Conservation (phyloP, 345 rosid genomes). For the Murraya paniculata region DNA sequence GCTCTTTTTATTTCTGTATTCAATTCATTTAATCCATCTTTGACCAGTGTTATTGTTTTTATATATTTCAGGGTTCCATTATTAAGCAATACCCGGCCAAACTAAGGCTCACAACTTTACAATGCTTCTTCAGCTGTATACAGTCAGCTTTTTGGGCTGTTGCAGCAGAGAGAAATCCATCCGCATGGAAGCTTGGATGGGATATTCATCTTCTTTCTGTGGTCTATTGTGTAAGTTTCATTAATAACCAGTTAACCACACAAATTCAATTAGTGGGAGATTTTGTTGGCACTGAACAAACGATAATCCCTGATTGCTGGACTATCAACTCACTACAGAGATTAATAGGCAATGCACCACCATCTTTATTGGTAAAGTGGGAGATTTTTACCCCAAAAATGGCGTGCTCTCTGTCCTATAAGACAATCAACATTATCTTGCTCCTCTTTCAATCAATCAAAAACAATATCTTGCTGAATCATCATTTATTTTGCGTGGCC, state of each 20-base stretch:
- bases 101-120: slow-evolving; percentile 61
- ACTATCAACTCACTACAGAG: background rate
- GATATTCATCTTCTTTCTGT: slow-evolving; percentile 70
- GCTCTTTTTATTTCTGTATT: background rate
- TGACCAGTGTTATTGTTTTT: background rate
- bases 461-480: background rate
- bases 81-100: slow-evolving; percentile 73
- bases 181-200: slow-evolving; percentile 77
- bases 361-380: background rate
- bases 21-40: background rate
- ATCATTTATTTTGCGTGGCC: background rate
- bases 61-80: slow-evolving; percentile 32
- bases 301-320: background rate
- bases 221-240: slow-evolving; percentile 63
- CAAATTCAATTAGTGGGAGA: background rate
- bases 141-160: slow-evolving; percentile 68
- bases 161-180: slow-evolving; percentile 53
- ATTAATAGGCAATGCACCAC: background rate
- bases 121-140: slow-evolving; percentile 72
- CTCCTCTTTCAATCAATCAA: background rate
- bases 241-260: background rate
- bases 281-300: background rate
- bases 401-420: background rate
- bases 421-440: background rate
- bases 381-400: background rate